Evolutionary conservation across 2,329 filamentous ascomycete species (phyloP).

Genomic region (Paramyrothecium roridum): DNA sequence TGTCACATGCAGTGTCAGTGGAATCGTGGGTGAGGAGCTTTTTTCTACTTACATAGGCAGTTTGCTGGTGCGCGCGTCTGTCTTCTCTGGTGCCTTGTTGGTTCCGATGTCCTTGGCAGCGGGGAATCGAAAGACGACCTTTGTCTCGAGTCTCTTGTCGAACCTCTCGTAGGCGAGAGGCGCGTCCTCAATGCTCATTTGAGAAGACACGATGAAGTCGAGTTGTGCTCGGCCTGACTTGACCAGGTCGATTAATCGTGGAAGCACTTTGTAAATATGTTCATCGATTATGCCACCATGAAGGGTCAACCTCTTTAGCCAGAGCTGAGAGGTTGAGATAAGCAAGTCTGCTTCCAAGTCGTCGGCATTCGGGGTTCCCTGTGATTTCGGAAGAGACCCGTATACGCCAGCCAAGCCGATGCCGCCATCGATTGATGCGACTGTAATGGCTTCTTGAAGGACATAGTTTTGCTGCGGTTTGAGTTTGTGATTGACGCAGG

Average conservation of each 20-base stretch:
- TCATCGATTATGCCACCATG: neutral
- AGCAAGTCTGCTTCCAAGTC: neutral
- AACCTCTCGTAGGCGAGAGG: conserved; percentile 1
- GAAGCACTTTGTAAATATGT: neutral
- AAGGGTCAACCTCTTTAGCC: neutral
- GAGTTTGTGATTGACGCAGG: neutral
- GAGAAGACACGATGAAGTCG: neutral
- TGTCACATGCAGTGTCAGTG: no score
- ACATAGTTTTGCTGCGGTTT: neutral
- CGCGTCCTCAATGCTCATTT: conserved; percentile 2
- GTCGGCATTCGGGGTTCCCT: neutral
- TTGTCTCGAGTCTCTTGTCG: neutral
- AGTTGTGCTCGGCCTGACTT: neutral
- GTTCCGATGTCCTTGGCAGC: no score
- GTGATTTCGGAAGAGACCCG: neutral
- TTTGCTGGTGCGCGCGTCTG: no score
- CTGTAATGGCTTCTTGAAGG: neutral
- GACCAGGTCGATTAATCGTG: neutral
- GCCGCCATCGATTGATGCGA: neutral
- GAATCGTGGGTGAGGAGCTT: no score
- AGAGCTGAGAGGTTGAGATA: neutral
- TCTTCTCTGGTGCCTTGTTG: no score
- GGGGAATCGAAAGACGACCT: no score
- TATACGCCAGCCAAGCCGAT: neutral
- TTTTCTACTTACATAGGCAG: no score